A percentile compares a stretch with the other conserved stretches of the same genome.
Conservation (phyloP, 805 yeast species). For the Pichia nanzhaoensis region DNA sequence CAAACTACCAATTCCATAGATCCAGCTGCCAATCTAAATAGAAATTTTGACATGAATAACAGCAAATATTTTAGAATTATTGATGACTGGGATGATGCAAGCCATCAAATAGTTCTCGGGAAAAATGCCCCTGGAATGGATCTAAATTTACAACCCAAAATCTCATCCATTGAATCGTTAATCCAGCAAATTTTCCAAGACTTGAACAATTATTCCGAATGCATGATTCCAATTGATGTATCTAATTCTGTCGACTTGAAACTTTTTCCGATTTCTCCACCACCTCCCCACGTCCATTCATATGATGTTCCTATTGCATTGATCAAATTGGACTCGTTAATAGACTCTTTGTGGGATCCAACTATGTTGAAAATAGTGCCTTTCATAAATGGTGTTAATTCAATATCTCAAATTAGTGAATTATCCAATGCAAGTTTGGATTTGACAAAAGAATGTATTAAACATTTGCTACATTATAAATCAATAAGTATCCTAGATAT, state of each 20-base stretch:
- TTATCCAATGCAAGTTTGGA: constrained; percentile 75
- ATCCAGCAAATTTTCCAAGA: constrained; percentile 92
- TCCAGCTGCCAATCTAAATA: constrained; percentile 5
- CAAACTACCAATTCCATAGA: constrained; percentile 2
- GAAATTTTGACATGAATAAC: constrained; percentile 10
- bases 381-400: constrained; percentile 81
- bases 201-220: constrained; percentile 89
- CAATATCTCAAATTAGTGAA: constrained; percentile 67
- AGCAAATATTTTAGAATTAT: constrained; percentile 27
- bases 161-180: constrained; percentile 59
- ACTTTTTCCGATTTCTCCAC: constrained; percentile 80
- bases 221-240: constrained; percentile 86
- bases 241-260: constrained; percentile 90
- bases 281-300: constrained; percentile 69
- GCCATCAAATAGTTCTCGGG: constrained; percentile 20
- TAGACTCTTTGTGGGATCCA: constrained; percentile 96
- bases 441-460: constrained; percentile 79
- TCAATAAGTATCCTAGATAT: constrained; percentile 79
- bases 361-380: constrained; percentile 87
- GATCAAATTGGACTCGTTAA: constrained; percentile 61
- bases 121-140: constrained; percentile 17
- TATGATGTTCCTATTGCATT: constrained; percentile 91
- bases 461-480: constrained; percentile 83
- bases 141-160: constrained; percentile 22
- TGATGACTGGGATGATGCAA: constrained; percentile 25